Conservation (phyloP, 2,329 filamentous ascomycete species). For the Teratosphaeria gauchensis region DNA sequence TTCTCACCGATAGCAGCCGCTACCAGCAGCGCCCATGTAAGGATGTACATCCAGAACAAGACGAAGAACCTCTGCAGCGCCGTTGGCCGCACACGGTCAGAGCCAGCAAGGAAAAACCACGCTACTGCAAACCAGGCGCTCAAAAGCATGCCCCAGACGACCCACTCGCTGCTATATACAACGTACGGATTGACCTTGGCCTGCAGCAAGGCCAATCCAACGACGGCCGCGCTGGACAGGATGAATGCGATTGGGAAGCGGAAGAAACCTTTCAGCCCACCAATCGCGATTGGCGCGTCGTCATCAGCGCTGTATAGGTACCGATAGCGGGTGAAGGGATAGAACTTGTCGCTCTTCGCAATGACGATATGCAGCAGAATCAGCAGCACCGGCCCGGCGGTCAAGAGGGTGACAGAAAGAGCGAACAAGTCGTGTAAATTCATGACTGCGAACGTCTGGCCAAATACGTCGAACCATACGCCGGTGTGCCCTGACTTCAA, state of each 20-base stretch:
- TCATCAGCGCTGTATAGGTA: conserved; percentile 52
- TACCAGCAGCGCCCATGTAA: conserved; percentile 66
- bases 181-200: conserved; percentile 81
- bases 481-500: conserved; percentile 41
- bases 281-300: conserved; percentile 51
- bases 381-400: conserved; percentile 66
- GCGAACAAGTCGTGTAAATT: conserved; percentile 76
- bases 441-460: conserved; percentile 67
- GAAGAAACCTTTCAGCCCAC: conserved; percentile 74
- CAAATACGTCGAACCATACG: conserved; percentile 94
- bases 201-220: conserved; percentile 65
- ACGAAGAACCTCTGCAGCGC: conserved; percentile 76
- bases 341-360: conserved; percentile 68
- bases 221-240: conserved; percentile 56
- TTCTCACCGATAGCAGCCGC: conserved; percentile 66
- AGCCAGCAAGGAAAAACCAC: conserved; percentile 73
- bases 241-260: conserved; percentile 69
- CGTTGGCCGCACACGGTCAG: conserved; percentile 71
- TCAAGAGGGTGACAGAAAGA: conserved; percentile 72
- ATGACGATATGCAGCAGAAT: conserved; percentile 60
- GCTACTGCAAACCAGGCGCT: conserved; percentile 70
- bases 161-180: conserved; percentile 79
- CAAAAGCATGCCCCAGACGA: conserved; percentile 77
- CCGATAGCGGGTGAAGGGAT: conserved; percentile 64
- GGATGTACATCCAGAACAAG: conserved; percentile 71